These are phyloP conservation scores for Didymella glomerata DNA, from an alignment of 2,329 filamentous ascomycete species.

Conservation along the genomic window DNA sequence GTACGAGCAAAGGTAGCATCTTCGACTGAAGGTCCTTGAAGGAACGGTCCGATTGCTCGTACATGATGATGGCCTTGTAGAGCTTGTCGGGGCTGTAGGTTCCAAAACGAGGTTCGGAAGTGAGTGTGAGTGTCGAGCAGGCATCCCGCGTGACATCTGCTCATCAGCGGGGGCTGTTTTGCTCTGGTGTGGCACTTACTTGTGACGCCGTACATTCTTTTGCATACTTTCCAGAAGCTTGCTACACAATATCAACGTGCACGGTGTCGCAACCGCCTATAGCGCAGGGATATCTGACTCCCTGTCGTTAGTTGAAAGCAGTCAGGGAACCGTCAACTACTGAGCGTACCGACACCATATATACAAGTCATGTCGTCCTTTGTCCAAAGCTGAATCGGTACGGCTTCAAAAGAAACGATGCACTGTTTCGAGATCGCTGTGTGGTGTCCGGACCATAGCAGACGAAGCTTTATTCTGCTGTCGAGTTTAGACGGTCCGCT, in stretches of 20 bases:
- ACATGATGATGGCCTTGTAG: conserved; percentile 8
- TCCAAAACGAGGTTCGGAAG: not conserved
- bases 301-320: not conserved
- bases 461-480: not conserved
- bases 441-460: not conserved
- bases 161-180: not conserved
- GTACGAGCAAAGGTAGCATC: conserved; percentile 2
- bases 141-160: not conserved
- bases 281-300: not conserved
- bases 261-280: not conserved
- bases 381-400: not conserved
- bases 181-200: not conserved
- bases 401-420: not conserved
- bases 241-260: not conserved
- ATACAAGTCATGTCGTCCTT: not conserved
- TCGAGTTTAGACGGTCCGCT: too few relatives aligned
- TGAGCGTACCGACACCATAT: not conserved
- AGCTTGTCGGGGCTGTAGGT: not conserved
- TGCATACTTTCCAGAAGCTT: not conserved
- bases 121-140: not conserved
- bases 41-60: conserved; percentile 2
- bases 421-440: not conserved
- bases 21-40: conserved; percentile 4
- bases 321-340: not conserved
- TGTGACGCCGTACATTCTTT: conserved; percentile 5